phyloP scores from a whole-genome alignment of 306 rosid species.

The Crotalaria pallida region DNA sequence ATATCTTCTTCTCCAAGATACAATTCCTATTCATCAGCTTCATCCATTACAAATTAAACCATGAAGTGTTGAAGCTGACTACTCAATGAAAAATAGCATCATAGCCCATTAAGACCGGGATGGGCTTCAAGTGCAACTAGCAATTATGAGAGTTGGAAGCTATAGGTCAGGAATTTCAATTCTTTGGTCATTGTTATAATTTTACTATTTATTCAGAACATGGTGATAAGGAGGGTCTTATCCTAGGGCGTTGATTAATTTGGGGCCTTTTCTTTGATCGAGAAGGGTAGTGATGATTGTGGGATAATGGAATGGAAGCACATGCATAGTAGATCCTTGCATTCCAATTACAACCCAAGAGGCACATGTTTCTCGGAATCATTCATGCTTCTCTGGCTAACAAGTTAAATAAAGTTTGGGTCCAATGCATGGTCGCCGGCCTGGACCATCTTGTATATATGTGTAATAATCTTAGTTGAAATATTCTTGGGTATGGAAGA shows the following conservation, averaged over 20 bases:
- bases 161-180: not conserved
- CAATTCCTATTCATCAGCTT: not conserved
- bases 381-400: not conserved
- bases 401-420: not conserved
- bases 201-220: not conserved
- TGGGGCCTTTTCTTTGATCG: not conserved
- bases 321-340: not conserved
- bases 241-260: not conserved
- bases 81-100: conserved; percentile 19
- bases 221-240: not conserved
- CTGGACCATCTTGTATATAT: not conserved
- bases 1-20: not conserved
- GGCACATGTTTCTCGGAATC: not conserved
- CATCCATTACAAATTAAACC: not conserved
- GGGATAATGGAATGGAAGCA: no score
- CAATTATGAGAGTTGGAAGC: not conserved
- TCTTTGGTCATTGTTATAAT: no score
- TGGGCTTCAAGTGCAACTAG: conserved; percentile 8
- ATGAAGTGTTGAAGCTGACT: conserved; percentile 35
- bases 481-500: not conserved
- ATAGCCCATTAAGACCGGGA: conserved; percentile 27
- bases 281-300: not conserved
- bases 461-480: not conserved
- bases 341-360: not conserved
- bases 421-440: not conserved